Conservation (phyloP, 2,329 filamentous ascomycete species). For the Moelleriella libera region DNA sequence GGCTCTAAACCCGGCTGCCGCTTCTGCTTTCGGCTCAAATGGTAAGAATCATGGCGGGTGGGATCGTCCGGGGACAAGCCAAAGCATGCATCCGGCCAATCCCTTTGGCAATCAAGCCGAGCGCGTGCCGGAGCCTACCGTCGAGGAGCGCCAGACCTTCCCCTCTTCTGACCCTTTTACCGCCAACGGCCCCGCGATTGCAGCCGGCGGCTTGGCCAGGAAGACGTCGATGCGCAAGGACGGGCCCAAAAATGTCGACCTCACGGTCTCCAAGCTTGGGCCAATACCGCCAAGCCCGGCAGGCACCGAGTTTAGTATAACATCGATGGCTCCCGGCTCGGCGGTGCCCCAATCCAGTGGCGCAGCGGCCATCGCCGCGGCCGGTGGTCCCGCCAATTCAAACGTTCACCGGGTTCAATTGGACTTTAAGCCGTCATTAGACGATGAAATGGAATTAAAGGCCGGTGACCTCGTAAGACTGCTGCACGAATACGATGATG, state of each 20-base stretch:
- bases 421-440: constrained; percentile 84
- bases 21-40: constrained; percentile 7
- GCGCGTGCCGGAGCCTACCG: constrained; percentile 26
- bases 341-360: constrained; percentile 19
- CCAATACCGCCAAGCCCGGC: constrained; percentile 41
- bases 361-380: constrained; percentile 47
- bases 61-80: constrained; percentile 32
- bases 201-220: constrained; percentile 26
- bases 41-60: constrained; percentile 23
- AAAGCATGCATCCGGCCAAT: constrained; percentile 43
- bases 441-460: constrained; percentile 74
- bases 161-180: constrained; percentile 15
- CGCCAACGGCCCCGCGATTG: constrained; percentile 23
- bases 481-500: constrained; percentile 93
- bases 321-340: constrained; percentile 35
- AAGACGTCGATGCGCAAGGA: constrained; percentile 43
- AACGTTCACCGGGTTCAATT: constrained; percentile 85
- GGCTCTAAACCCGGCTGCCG: constrained; percentile 17
- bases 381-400: constrained; percentile 42
- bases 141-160: constrained; percentile 14
- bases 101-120: constrained; percentile 56
- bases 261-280: constrained; percentile 30
- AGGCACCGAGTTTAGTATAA: constrained; percentile 48
- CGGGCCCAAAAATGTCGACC: constrained; percentile 34
- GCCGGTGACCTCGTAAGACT: constrained; percentile 77